These are phyloP conservation scores for Globisporangium nodosum DNA, from an alignment of 352 stramenopile species.

Conservation along the genomic window DNA sequence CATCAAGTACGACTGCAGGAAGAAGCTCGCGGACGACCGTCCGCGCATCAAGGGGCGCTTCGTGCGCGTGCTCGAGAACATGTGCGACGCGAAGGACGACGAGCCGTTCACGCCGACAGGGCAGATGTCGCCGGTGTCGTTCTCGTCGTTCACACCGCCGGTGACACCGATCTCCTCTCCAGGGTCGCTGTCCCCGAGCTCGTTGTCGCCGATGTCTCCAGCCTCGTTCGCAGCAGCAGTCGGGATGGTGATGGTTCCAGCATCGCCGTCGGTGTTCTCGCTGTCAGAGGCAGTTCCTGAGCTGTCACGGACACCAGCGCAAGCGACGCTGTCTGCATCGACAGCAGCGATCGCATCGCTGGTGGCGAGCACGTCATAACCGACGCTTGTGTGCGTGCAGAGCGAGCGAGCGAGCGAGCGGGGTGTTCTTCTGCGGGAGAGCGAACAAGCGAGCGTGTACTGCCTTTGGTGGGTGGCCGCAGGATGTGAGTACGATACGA, in stretches of 20 bases:
- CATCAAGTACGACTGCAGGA: conserved; percentile 99
- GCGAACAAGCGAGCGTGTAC: neutral
- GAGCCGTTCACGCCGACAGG: conserved; percentile 21
- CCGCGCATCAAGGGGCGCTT: conserved; percentile 93
- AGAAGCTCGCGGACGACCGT: conserved; percentile 96
- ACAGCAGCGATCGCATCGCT: conserved; percentile 11
- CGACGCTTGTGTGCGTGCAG: neutral
- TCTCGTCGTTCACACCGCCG: conserved; percentile 15
- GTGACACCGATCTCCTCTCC: conserved; percentile 14
- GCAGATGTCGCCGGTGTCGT: conserved; percentile 11
- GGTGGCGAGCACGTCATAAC: conserved; percentile 13
- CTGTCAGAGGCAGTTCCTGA: neutral
- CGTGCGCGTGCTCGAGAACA: conserved; percentile 77
- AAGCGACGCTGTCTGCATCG: conserved; percentile 2
- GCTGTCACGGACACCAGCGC: neutral
- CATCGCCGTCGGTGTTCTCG: neutral
- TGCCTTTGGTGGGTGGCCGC: neutral
- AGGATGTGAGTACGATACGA: conserved; percentile 1
- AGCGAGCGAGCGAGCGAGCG: neutral
- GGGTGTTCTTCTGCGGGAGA: too few species aligned
- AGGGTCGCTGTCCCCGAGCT: neutral
- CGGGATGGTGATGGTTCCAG: conserved; percentile 3
- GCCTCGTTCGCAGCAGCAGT: conserved; percentile 4
- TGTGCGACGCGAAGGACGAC: conserved; percentile 37
- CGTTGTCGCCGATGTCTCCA: conserved; percentile 6